Evolutionary conservation across 805 yeast genomes (phyloP).

Genomic region (Cyberlindnera mrakii): DNA sequence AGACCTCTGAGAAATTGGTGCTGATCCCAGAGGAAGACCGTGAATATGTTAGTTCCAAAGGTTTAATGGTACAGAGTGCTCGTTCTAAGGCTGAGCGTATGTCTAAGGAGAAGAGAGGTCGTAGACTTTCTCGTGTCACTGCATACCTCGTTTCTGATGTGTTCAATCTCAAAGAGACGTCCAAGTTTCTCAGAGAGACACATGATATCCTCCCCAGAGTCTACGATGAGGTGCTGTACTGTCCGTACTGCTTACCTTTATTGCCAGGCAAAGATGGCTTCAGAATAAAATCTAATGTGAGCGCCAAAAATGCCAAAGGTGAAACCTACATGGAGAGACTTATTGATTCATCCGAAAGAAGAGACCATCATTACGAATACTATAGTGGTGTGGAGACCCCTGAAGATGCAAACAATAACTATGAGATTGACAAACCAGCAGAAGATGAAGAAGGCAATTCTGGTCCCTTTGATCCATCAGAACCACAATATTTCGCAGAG

Average conservation of each 20-base stretch:
- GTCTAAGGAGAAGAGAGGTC: slow-evolving; percentile 41
- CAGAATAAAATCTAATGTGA: slow-evolving; percentile 61
- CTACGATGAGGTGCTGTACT: slow-evolving; percentile 91
- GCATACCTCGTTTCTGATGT: slow-evolving; percentile 89
- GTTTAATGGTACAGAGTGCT: slow-evolving; percentile 2
- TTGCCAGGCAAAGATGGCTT: slow-evolving; percentile 79
- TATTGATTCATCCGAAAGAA: slow-evolving; percentile 74
- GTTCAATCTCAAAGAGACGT: slow-evolving; percentile 56
- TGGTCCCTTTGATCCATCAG: slow-evolving; percentile 81
- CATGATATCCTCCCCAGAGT: slow-evolving; percentile 84
- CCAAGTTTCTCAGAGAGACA: slow-evolving; percentile 54
- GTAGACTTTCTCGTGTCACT: slow-evolving; percentile 75
- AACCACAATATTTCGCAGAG: slow-evolving; percentile 81
- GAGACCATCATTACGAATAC: slow-evolving; percentile 89
- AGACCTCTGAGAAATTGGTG: slow-evolving; percentile 80
- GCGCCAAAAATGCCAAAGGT: slow-evolving; percentile 33
- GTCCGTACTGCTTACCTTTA: slow-evolving; percentile 81
- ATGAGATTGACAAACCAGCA: slow-evolving; percentile 28
- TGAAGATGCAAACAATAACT: slow-evolving; percentile 44
- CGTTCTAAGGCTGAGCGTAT: slow-evolving; percentile 42
- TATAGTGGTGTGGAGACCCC: slow-evolving; percentile 69
- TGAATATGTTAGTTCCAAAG: slow-evolving; percentile 6
- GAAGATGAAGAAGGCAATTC: slow-evolving; percentile 24
- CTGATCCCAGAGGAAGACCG: slow-evolving; percentile 60
- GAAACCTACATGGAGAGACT: slow-evolving; percentile 60